Evolutionary conservation across 805 yeast genomes (phyloP).

Genomic region (Metschnikowia lunata): DNA sequence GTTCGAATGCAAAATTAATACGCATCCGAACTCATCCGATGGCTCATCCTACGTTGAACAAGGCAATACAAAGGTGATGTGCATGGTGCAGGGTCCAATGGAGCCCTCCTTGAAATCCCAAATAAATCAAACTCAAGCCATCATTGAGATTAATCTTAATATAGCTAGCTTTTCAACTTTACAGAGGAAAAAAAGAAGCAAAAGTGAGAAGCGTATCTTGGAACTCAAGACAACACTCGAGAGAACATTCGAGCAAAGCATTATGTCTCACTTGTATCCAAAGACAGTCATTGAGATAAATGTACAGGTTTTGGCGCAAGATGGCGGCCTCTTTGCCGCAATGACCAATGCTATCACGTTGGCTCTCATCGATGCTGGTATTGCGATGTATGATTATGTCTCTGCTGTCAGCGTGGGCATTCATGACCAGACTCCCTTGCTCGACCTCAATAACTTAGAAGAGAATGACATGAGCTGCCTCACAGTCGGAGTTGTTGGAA

Average conservation of each 20-base stretch:
- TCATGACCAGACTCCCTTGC: conserved; percentile 67
- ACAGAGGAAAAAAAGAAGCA: conserved; percentile 65
- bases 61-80: conserved; percentile 85
- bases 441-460: conserved; percentile 80
- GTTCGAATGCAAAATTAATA: conserved; percentile 75
- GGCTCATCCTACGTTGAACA: conserved; percentile 91
- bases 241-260: conserved; percentile 69
- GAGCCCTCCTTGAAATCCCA: conserved; percentile 66
- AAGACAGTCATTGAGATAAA: conserved; percentile 75
- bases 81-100: conserved; percentile 84
- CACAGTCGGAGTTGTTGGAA: conserved; percentile 82
- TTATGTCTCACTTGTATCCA: conserved; percentile 72
- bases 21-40: conserved; percentile 84
- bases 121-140: conserved; percentile 47
- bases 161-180: conserved; percentile 78
- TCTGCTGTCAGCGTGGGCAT: conserved; percentile 77
- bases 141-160: conserved; percentile 58
- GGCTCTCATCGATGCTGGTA: conserved; percentile 92
- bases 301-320: conserved; percentile 78
- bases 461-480: conserved; percentile 77
- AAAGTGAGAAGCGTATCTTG: conserved; percentile 64
- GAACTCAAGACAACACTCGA: conserved; percentile 66
- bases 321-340: conserved; percentile 80
- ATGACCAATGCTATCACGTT: conserved; percentile 82
- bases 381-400: conserved; percentile 88